Evolutionary conservation across 305 asterid species (phyloP), one percentile per base, ranked within the genome.

Genomic region (Solanum hybrid): DNA sequence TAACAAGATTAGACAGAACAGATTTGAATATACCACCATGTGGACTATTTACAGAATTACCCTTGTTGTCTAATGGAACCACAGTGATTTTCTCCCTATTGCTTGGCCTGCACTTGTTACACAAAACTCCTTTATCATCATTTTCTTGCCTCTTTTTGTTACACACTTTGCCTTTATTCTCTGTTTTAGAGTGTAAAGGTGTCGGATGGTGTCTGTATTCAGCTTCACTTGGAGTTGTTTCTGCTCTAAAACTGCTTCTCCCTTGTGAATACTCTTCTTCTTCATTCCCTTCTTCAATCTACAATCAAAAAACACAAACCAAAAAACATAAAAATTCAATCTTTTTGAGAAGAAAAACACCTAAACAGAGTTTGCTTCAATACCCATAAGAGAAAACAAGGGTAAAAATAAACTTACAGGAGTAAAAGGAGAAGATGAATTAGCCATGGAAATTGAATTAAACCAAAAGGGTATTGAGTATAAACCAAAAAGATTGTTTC

Each of bases 261-360:
- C 95, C 97, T 88, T 93, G 96, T 34, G 97, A 95, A 51, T 90
- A 91, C 86, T 94, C 98, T 29, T 96, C 99, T 2, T 97, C 99
- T 88, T 96, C 98, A 83, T 95, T 96, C 2, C 98, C 98, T 92
- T 97, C 99, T 92, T 95, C 98, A 88, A 97, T 96, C 99, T 97
- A 89, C 45, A 89, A 72, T 77, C 79, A 14, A 81, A 57, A 45
- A 37, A 41, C 32, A 14, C 5, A 17, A n/a, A 57, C 37, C 82
- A 14, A 80, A 45, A 45, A 37, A 36, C 32, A 13, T 11, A 17
- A n/a, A 61, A n/a, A 37, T 51, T 65, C 31, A 6, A 24, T 7
- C 15, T 32, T 86, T 86, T 68, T 20, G 13, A 4, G 14, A 22
- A 3, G 4, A 85, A 57, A 89, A 24, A n/a, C 7, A 73, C 0